Percentiles rank a stretch among this genome's conserved stretches.
These are phyloP conservation scores for Rachicladosporium sp. DNA, from an alignment of 2,329 filamentous ascomycete species.

Conservation along the genomic window DNA sequence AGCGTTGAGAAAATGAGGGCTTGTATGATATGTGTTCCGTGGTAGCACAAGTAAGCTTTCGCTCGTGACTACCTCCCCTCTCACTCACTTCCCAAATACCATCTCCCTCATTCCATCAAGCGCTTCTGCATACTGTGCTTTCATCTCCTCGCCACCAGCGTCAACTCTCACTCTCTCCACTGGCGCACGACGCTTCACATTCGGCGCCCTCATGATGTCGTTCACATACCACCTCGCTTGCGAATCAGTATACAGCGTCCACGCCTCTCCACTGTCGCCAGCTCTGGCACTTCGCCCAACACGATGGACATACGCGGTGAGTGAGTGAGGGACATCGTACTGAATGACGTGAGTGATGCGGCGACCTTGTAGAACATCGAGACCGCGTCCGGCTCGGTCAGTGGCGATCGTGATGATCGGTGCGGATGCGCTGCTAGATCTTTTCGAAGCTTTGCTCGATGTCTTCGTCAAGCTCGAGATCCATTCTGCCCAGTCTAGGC, in stretches of 20 bases:
- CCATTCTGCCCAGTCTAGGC: conserved; percentile 15
- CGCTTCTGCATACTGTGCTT: conserved; percentile 38
- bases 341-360: conserved; percentile 77
- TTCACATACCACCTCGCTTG: conserved; percentile 91
- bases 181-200: conserved; percentile 36
- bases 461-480: conserved; percentile 35
- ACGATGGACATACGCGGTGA: conserved; percentile 78
- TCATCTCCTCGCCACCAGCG: conserved; percentile 12
- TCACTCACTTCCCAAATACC: conserved; percentile 26
- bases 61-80: too few species aligned
- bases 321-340: conserved; percentile 76
- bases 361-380: conserved; percentile 46
- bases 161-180: conserved; percentile 28
- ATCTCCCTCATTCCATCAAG: conserved; percentile 52
- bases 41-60: too few species aligned
- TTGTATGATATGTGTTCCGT: too few species aligned
- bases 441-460: conserved; percentile 46
- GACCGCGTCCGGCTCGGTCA: conserved; percentile 81
- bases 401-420: conserved; percentile 70
- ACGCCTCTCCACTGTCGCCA: conserved; percentile 61
- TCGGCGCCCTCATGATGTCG: conserved; percentile 52
- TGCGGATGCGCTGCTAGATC: conserved; percentile 51
- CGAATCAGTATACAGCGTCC: conserved; percentile 70
- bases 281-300: conserved; percentile 84
- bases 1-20: too few species aligned